Evolutionary conservation across 179 eudicot genomes (phyloP).

Genomic region (Carnegiea gigantea): DNA sequence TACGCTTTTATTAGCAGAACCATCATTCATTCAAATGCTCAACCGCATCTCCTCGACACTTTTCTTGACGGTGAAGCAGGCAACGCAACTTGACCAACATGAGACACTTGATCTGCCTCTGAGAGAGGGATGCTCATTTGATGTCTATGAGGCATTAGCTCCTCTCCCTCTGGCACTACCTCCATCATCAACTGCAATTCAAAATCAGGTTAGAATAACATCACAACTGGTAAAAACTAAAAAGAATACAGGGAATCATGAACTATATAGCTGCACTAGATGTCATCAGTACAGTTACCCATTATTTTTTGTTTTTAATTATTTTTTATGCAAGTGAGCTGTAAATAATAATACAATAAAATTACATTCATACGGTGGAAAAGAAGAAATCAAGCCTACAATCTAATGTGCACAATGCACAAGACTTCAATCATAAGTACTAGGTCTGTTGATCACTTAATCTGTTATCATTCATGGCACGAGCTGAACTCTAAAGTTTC

Average conservation of each 20-base stretch:
- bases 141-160: constrained; percentile 32
- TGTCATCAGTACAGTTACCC: too few species aligned
- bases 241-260: neutral
- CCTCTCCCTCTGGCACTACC: constrained; percentile 23
- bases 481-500: neutral
- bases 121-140: constrained; percentile 19
- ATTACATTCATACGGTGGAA: too few species aligned
- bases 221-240: neutral
- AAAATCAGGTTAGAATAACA: neutral
- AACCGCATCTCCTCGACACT: neutral
- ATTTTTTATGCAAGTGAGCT: too few species aligned
- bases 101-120: constrained; percentile 14
- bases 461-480: too few species aligned
- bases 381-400: too few species aligned
- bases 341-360: too few species aligned
- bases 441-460: too few species aligned
- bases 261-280: neutral
- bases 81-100: neutral
- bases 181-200: constrained; percentile 26
- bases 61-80: constrained; percentile 15
- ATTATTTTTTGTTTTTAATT: too few species aligned
- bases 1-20: neutral
- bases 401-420: too few species aligned
- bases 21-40: neutral
- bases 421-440: too few species aligned